phyloP scores from a whole-genome alignment of 2,329 filamentous ascomycete species.

The Pseudogymnoascus sp. region DNA sequence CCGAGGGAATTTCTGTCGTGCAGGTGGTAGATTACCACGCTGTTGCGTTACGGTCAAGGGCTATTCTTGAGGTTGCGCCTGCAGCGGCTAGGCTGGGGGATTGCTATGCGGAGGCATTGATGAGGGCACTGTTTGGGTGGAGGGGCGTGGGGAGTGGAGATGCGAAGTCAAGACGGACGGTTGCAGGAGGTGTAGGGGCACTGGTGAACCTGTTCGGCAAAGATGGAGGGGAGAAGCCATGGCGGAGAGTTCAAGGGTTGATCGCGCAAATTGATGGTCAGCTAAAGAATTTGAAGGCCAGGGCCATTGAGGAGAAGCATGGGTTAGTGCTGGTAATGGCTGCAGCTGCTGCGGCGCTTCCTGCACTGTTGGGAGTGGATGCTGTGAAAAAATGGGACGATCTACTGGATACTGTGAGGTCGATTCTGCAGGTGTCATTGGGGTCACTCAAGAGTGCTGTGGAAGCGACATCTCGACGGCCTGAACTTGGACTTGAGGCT shows the following conservation, averaged over 20 bases:
- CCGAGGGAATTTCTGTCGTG: slow-evolving; percentile 74
- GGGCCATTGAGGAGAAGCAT: slow-evolving; percentile 63
- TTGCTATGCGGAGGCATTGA: slow-evolving; percentile 60
- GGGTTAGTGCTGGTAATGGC: slow-evolving; percentile 57
- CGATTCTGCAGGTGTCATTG: background rate
- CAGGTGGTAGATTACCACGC: slow-evolving; percentile 90
- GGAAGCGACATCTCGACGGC: slow-evolving; percentile 30
- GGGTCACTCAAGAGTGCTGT: background rate
- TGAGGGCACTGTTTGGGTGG: slow-evolving; percentile 71
- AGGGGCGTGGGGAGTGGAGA: slow-evolving; percentile 79
- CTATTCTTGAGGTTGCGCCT: slow-evolving; percentile 68
- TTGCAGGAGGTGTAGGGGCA: slow-evolving; percentile 60
- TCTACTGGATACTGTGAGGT: background rate
- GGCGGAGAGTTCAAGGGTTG: slow-evolving; percentile 28
- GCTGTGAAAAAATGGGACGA: background rate
- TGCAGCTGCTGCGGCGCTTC: slow-evolving; percentile 40
- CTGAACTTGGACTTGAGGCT: slow-evolving; percentile 56
- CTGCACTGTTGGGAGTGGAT: background rate
- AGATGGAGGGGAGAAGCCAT: background rate
- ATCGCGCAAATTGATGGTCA: slow-evolving; percentile 37
- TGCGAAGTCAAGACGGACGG: slow-evolving; percentile 60
- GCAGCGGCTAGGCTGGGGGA: slow-evolving; percentile 57
- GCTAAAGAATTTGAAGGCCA: slow-evolving; percentile 39
- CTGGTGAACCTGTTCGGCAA: slow-evolving; percentile 31
- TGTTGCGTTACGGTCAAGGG: slow-evolving; percentile 77